phyloP scores from a whole-genome alignment of 441 rosid species.

The Adansonia rubrostipa region DNA sequence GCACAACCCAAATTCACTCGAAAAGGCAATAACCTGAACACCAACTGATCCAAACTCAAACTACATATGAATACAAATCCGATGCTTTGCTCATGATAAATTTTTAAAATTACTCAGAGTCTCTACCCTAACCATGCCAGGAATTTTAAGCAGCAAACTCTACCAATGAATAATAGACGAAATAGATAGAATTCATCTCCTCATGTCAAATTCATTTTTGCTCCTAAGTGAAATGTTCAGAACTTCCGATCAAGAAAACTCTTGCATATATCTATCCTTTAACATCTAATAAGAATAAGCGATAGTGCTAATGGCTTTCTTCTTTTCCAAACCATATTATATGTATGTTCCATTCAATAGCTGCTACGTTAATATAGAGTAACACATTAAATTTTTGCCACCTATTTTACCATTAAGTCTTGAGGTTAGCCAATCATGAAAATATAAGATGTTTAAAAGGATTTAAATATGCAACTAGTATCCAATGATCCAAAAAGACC shows the following conservation, averaged over 20 bases:
- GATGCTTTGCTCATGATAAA: neutral
- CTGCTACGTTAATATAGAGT: neutral
- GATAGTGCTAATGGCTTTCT: neutral
- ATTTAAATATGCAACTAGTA: neutral
- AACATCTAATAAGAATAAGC: neutral
- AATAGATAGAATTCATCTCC: neutral
- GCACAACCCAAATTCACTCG: neutral
- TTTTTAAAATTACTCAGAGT: neutral
- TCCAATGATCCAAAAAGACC: slow-evolving; percentile 1
- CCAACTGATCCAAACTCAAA: neutral
- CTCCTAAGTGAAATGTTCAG: neutral
- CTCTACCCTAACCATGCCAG: neutral
- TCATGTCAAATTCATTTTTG: neutral
- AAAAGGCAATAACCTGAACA: neutral
- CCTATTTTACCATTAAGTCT: slow-evolving; percentile 1
- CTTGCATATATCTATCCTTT: neutral
- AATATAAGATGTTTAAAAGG: neutral
- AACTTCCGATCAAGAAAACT: too few relatives aligned
- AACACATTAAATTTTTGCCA: neutral
- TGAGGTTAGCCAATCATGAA: neutral
- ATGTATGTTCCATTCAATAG: neutral
- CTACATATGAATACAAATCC: neutral
- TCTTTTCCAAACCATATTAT: neutral
- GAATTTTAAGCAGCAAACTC: neutral
- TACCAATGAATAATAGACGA: neutral